A percentile compares a stretch with the other conserved stretches of the same genome.
Evolutionary conservation across 768 basidiomycete species (phyloP).

Genomic region (Lactarius sp.): DNA sequence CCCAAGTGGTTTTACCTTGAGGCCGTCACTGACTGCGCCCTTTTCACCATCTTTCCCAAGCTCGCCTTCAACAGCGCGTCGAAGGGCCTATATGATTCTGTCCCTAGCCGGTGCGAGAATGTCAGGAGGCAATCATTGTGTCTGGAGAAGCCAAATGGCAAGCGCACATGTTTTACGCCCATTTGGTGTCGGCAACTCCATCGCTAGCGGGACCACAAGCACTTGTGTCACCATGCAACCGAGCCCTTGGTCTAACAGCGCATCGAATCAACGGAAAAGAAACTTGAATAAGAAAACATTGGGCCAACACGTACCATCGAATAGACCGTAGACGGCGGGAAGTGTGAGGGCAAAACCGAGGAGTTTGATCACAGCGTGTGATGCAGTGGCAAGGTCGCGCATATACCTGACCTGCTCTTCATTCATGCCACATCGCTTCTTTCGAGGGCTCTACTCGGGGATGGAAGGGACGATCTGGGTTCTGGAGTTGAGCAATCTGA

Average conservation of each 20-base stretch:
- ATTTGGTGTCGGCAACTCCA: slow-evolving; percentile 71
- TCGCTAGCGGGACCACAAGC: slow-evolving; percentile 67
- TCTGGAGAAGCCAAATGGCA: slow-evolving; percentile 68
- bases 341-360: slow-evolving; percentile 56
- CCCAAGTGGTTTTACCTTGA: slow-evolving; percentile 49
- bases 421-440: slow-evolving; percentile 63
- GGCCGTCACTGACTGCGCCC: slow-evolving; percentile 70
- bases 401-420: slow-evolving; percentile 77
- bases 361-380: slow-evolving; percentile 64
- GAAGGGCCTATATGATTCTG: slow-evolving; percentile 64
- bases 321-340: slow-evolving; percentile 54
- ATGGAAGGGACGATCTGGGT: slow-evolving; percentile 43
- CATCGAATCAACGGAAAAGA: slow-evolving; percentile 17
- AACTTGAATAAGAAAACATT: slow-evolving; percentile 4
- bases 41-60: slow-evolving; percentile 89
- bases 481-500: slow-evolving; percentile 10
- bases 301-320: slow-evolving; percentile 47
- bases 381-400: slow-evolving; percentile 70
- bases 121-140: slow-evolving; percentile 58
- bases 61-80: slow-evolving; percentile 76
- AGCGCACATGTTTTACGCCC: slow-evolving; percentile 82
- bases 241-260: slow-evolving; percentile 50
- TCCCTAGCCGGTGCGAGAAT: slow-evolving; percentile 59
- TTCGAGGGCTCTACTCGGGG: slow-evolving; percentile 63
- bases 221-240: slow-evolving; percentile 54